These are phyloP conservation scores for Epithele typhae DNA, from an alignment of 768 basidiomycete genomes.

Conservation along the genomic window DNA sequence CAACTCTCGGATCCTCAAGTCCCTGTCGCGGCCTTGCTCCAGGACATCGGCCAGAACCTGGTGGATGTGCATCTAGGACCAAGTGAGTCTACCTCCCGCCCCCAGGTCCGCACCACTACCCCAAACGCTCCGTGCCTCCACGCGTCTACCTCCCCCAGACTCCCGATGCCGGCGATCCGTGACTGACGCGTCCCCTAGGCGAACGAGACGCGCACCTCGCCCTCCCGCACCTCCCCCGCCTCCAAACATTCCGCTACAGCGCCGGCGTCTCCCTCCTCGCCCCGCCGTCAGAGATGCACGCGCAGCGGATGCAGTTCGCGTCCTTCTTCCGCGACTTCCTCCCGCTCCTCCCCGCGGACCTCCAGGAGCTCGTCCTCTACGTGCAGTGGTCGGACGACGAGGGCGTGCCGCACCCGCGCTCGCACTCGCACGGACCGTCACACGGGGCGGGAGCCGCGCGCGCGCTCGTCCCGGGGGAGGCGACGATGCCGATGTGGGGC, in stretches of 20 bases:
- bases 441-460: not conserved
- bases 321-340: not conserved
- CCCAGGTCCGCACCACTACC: not conserved
- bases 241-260: not conserved
- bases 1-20: not conserved
- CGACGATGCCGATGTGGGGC: not conserved
- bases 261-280: not conserved
- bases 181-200: not conserved
- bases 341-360: not conserved
- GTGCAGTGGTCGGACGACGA: not conserved
- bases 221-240: not conserved
- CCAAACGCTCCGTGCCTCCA: too few relatives aligned
- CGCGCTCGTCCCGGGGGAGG: not conserved
- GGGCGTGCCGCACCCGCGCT: not conserved
- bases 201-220: not conserved
- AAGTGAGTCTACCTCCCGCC: not conserved
- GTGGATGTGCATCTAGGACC: not conserved
- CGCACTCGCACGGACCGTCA: not conserved
- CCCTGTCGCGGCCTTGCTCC: not conserved
- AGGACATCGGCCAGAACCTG: not conserved
- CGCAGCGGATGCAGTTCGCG: not conserved
- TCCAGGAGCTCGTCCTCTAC: not conserved
- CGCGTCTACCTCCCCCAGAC: too few relatives aligned
- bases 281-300: not conserved
- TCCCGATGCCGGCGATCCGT: too few relatives aligned